Conservation (phyloP, 139 green algal species). For the Chlamydomonas sp. region DNA sequence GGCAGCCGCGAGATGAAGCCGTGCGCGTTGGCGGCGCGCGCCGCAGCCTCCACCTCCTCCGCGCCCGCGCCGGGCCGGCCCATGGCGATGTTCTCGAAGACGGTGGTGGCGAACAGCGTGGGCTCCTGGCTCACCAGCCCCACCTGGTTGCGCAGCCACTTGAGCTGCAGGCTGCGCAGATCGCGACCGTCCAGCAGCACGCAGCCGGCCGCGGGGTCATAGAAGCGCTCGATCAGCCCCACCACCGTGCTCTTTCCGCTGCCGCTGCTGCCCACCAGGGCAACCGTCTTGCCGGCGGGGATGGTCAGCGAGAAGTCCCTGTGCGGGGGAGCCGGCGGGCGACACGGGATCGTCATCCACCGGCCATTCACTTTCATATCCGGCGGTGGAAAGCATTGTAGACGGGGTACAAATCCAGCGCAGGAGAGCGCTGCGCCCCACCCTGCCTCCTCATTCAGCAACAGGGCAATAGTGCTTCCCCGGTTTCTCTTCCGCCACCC, state of each 20-base stretch:
- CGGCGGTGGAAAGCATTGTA: no score
- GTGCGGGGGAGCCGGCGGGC: neutral
- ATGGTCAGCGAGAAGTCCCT: conserved; percentile 46
- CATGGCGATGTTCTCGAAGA: conserved; percentile 90
- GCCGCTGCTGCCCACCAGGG: conserved; percentile 90
- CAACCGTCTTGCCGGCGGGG: conserved; percentile 82
- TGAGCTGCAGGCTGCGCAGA: conserved; percentile 75
- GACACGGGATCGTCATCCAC: no score
- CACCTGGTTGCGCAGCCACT: conserved; percentile 79
- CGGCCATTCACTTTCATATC: no score
- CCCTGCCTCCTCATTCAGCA: no score
- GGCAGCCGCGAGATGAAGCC: conserved; percentile 78
- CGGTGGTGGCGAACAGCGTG: conserved; percentile 87
- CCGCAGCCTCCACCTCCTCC: conserved; percentile 76
- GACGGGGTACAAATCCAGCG: no score
- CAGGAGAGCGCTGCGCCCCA: no score
- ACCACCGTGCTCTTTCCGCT: conserved; percentile 66
- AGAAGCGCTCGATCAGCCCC: conserved; percentile 91
- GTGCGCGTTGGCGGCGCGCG: conserved; percentile 81
- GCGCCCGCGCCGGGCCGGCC: conserved; percentile 52
- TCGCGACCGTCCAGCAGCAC: conserved; percentile 87
- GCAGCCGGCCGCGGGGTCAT: conserved; percentile 73
- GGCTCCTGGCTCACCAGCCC: conserved; percentile 92
- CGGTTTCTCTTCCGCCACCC: no score
- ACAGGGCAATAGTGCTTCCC: no score